A percentile compares a stretch with the other conserved stretches of the same genome.
phyloP scores from a whole-genome alignment of 495 filamentous ascomycete genomes.

The Hyaloscypha bicolor region DNA sequence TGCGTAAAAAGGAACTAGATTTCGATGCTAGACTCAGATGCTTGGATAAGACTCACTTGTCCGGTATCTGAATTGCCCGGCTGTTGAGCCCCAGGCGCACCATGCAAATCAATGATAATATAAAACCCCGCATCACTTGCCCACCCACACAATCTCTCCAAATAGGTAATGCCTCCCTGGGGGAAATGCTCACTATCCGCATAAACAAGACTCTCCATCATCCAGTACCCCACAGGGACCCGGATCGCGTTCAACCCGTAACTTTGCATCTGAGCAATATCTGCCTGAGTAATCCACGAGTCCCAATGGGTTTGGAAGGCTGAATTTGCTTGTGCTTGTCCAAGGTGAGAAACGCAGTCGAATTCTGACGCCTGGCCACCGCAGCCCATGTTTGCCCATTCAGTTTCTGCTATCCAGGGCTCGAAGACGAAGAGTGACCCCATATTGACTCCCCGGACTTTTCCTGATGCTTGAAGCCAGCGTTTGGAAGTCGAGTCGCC shows the following conservation, averaged over 20 bases:
- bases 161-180: slow-evolving; percentile 54
- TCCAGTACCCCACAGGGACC: slow-evolving; percentile 67
- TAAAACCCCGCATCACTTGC: slow-evolving; percentile 58
- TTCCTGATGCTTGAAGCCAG: slow-evolving; percentile 43
- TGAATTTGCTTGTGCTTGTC: slow-evolving; percentile 53
- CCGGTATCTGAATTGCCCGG: slow-evolving; percentile 56
- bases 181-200: slow-evolving; percentile 56
- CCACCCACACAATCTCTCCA: slow-evolving; percentile 58
- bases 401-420: slow-evolving; percentile 55
- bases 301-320: slow-evolving; percentile 61
- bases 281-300: slow-evolving; percentile 57
- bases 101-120: slow-evolving; percentile 66
- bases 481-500: slow-evolving; percentile 8
- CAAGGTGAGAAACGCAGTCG: slow-evolving; percentile 56
- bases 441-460: slow-evolving; percentile 64
- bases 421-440: slow-evolving; percentile 62
- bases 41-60: slow-evolving; percentile 39
- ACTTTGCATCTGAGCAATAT: slow-evolving; percentile 54
- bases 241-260: slow-evolving; percentile 64
- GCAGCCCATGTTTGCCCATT: slow-evolving; percentile 60
- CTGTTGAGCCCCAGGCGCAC: slow-evolving; percentile 61
- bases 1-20: neutral
- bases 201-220: slow-evolving; percentile 59
- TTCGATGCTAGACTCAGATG: neutral
- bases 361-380: slow-evolving; percentile 53